Percentiles rank a stretch among this genome's conserved stretches.
Conservation (phyloP, 2,329 filamentous ascomycete species). For the Cladosporium sp. region DNA sequence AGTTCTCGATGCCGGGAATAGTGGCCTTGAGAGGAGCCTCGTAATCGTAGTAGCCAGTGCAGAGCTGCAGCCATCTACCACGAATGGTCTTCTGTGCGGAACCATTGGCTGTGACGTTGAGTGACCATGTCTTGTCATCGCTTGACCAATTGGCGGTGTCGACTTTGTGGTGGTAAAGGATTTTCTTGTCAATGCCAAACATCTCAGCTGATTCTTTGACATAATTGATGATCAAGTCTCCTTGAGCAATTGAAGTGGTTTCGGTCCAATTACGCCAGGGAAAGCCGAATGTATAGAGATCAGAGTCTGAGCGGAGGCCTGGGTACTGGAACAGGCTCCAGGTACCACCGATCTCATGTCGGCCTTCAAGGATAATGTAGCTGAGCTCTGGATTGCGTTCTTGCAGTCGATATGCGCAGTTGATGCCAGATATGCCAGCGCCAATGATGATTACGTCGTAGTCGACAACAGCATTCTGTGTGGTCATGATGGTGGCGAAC, state of each 20-base stretch:
- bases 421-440: conserved; percentile 72
- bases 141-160: conserved; percentile 42
- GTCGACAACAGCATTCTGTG: neutral
- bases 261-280: conserved; percentile 65
- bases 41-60: conserved; percentile 71
- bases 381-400: conserved; percentile 47
- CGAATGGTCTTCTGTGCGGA: conserved; percentile 33
- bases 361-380: conserved; percentile 66
- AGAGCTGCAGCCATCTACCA: conserved; percentile 54
- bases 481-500: neutral
- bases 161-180: conserved; percentile 42
- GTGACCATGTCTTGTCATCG: conserved; percentile 45
- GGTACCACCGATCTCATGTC: conserved; percentile 66
- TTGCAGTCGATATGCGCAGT: conserved; percentile 60
- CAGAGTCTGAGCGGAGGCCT: conserved; percentile 53
- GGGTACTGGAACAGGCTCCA: conserved; percentile 77
- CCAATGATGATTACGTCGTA: conserved; percentile 60
- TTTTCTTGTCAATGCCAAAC: conserved; percentile 45
- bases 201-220: conserved; percentile 39
- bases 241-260: conserved; percentile 42
- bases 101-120: conserved; percentile 37
- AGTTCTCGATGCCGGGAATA: conserved; percentile 65
- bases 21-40: conserved; percentile 54
- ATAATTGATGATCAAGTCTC: conserved; percentile 42
- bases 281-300: conserved; percentile 54